phyloP scores from a whole-genome alignment of 306 rosid genomes.

The Nissolia schottii region DNA sequence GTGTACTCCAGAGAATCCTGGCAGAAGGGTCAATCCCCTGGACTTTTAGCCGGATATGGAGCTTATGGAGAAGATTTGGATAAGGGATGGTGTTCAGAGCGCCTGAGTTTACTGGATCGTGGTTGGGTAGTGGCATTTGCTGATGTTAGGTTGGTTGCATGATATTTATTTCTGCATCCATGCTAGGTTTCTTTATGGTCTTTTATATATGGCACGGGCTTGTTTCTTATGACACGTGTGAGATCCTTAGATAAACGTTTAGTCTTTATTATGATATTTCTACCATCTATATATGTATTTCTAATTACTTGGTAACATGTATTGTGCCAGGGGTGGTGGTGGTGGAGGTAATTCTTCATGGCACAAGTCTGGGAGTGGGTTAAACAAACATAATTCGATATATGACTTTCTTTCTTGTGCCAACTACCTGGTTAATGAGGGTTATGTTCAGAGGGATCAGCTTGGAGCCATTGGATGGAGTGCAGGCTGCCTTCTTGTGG shows the following conservation, averaged over 20 bases:
- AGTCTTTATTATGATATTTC: constrained; percentile 10
- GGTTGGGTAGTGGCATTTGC: constrained; percentile 97
- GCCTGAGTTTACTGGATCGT: constrained; percentile 84
- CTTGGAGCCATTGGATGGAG: constrained; percentile 78
- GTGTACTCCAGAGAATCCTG: constrained; percentile 63
- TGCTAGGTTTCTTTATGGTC: constrained; percentile 2
- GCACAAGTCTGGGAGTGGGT: constrained; percentile 75
- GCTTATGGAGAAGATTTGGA: constrained; percentile 87
- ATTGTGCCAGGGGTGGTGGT: constrained; percentile 67
- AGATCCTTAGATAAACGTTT: constrained; percentile 4
- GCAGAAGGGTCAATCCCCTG: constrained; percentile 62
- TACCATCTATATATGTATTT: neutral
- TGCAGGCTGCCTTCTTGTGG: constrained; percentile 85
- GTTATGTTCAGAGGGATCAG: constrained; percentile 53
- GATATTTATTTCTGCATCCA: neutral
- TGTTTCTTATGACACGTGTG: constrained; percentile 5
- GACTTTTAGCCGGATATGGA: constrained; percentile 87
- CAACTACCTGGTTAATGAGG: constrained; percentile 58
- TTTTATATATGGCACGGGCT: neutral
- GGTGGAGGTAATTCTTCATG: constrained; percentile 65
- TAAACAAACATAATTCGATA: constrained; percentile 67
- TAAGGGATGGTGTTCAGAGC: constrained; percentile 77
- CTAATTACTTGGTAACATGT: constrained; percentile 8
- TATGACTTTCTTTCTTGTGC: constrained; percentile 75
- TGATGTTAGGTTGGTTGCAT: constrained; percentile 68